Evolutionary conservation across 2,329 filamentous ascomycete species (phyloP).

Genomic region (Talaromyces sp.): DNA sequence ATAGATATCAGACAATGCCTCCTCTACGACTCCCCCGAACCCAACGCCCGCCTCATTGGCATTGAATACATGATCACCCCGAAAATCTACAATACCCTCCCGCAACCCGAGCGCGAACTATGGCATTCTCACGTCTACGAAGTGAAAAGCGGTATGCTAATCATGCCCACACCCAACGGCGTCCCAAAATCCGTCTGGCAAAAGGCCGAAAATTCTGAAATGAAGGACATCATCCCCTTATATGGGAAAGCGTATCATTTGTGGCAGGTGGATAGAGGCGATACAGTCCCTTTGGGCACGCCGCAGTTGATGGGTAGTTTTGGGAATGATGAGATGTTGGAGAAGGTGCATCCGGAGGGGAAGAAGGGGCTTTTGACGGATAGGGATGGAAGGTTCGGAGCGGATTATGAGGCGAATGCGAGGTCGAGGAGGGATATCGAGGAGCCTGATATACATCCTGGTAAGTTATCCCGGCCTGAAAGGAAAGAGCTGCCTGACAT

Average conservation of each 20-base stretch:
- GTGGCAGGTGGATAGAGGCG: conserved; percentile 78
- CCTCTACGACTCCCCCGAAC: conserved; percentile 69
- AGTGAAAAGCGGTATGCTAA: conserved; percentile 44
- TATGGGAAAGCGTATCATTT: conserved; percentile 85
- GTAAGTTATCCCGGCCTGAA: conserved; percentile 25
- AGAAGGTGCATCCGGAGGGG: conserved; percentile 23
- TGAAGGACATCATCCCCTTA: conserved; percentile 69
- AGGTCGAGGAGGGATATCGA: conserved; percentile 52
- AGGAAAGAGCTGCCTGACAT: neutral
- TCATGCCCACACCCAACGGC: conserved; percentile 38
- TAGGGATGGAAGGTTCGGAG: conserved; percentile 54
- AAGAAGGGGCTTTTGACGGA: conserved; percentile 45
- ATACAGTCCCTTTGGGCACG: conserved; percentile 59
- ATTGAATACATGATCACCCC: conserved; percentile 85
- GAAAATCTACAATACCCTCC: conserved; percentile 63
- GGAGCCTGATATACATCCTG: conserved; percentile 30
- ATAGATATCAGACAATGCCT: conserved; percentile 80
- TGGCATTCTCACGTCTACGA: conserved; percentile 70
- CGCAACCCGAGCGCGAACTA: conserved; percentile 64
- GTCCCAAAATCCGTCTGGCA: conserved; percentile 65
- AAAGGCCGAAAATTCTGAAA: conserved; percentile 71
- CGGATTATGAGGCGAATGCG: conserved; percentile 52
- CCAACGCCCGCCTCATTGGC: conserved; percentile 71
- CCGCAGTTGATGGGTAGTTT: conserved; percentile 65
- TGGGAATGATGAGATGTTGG: conserved; percentile 28